These are phyloP conservation scores for Elaeis guineensis DNA, from an alignment of 176 grass and related monocot species.

Conservation along the genomic window DNA sequence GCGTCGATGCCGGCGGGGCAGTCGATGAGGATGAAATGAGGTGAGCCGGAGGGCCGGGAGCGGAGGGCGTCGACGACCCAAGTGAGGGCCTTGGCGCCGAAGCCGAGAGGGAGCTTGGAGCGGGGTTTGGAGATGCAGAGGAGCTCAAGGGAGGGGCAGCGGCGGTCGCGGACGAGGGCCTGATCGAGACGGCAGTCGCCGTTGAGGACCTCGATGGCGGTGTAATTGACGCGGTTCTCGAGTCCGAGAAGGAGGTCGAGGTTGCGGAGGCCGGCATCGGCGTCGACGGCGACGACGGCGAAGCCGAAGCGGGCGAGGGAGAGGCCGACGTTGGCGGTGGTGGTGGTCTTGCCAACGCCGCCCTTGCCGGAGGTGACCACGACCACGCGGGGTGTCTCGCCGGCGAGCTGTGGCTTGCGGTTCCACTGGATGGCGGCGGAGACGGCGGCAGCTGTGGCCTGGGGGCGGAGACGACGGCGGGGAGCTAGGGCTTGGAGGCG, in stretches of 20 bases:
- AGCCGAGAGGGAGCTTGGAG: slow-evolving; percentile 85
- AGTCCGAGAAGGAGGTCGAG: slow-evolving; percentile 86
- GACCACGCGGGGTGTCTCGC: slow-evolving; percentile 64
- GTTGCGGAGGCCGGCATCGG: slow-evolving; percentile 81
- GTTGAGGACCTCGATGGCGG: slow-evolving; percentile 79
- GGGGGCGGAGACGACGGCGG: background rate
- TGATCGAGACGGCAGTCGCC: slow-evolving; percentile 97
- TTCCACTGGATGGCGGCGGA: slow-evolving; percentile 13
- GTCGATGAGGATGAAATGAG: slow-evolving; percentile 28
- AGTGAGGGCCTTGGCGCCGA: slow-evolving; percentile 86
- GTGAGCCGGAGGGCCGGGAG: slow-evolving; percentile 23
- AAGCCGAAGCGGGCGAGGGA: slow-evolving; percentile 80
- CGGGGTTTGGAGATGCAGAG: slow-evolving; percentile 95
- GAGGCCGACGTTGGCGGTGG: slow-evolving; percentile 80
- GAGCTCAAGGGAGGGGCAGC: slow-evolving; percentile 62
- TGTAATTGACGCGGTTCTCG: slow-evolving; percentile 89
- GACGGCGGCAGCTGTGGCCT: background rate
- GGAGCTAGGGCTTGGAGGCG: too few species aligned
- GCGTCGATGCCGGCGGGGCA: slow-evolving; percentile 60
- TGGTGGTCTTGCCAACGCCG: slow-evolving; percentile 93
- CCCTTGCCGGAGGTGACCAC: slow-evolving; percentile 94
- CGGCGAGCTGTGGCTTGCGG: slow-evolving; percentile 52
- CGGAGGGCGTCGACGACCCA: slow-evolving; percentile 77
- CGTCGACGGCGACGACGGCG: slow-evolving; percentile 61
- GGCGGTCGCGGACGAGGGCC: slow-evolving; percentile 78